Evolutionary conservation across 805 yeast genomes (phyloP).

Genomic region (Metschnikowia similis): DNA sequence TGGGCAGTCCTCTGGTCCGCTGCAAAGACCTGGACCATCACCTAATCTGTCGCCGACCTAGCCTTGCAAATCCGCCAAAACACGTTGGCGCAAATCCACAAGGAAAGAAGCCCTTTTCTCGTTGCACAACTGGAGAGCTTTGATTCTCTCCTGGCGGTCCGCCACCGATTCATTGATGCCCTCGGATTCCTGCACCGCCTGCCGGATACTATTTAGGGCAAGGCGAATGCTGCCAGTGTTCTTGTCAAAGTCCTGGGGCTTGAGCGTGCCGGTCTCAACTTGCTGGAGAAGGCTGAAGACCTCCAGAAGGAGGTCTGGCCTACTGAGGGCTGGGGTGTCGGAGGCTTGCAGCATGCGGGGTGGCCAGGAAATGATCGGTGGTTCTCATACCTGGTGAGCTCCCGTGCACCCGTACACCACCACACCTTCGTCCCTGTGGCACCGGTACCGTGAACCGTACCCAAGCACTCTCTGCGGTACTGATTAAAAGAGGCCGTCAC

Average conservation of each 20-base stretch:
- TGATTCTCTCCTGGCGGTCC: conserved; percentile 27
- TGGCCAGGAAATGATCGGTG: no score
- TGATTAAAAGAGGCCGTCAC: no score
- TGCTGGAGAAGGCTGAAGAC: conserved; percentile 32
- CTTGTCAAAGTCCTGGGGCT: conserved; percentile 41
- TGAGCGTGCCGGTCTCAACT: conserved; percentile 31
- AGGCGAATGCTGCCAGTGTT: conserved; percentile 44
- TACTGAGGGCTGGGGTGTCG: not conserved
- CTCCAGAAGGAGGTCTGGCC: conserved; percentile 34
- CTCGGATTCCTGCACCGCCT: conserved; percentile 36
- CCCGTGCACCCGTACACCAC: not conserved
- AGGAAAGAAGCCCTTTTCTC: conserved; percentile 24
- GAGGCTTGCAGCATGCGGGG: conserved; percentile 2
- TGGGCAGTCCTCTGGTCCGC: no score
- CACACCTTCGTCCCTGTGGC: no score
- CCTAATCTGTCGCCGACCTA: no score
- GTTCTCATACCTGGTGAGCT: no score
- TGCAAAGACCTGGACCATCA: no score
- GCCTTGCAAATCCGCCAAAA: conserved; percentile 8
- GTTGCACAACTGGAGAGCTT: conserved; percentile 29
- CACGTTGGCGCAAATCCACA: conserved; percentile 12
- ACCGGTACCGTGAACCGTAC: no score
- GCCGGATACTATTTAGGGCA: conserved; percentile 33
- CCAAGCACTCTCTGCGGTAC: no score
- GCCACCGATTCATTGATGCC: conserved; percentile 43